A percentile compares a stretch with the other conserved stretches of the same genome.
These are phyloP conservation scores for Wickerhamomyces queroliae DNA, from an alignment of 805 yeast genomes.

Conservation along the genomic window DNA sequence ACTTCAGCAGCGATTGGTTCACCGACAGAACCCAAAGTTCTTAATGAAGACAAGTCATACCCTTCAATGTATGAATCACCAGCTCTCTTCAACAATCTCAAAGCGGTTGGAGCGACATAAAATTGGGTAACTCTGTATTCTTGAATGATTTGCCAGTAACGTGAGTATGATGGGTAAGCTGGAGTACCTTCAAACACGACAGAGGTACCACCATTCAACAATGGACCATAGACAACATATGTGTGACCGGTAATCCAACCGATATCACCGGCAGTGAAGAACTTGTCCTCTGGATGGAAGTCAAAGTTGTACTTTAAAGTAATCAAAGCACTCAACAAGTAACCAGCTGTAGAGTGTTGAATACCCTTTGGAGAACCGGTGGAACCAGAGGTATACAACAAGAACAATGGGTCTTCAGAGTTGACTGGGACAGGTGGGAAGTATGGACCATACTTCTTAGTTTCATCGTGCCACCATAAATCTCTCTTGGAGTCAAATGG, in stretches of 20 bases:
- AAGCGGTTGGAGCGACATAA: conserved; percentile 82
- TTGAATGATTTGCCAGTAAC: conserved; percentile 77
- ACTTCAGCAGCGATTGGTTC: conserved; percentile 83
- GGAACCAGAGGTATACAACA: conserved; percentile 81
- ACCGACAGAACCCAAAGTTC: conserved; percentile 79
- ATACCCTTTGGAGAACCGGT: conserved; percentile 90
- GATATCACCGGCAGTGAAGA: conserved; percentile 86
- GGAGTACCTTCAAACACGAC: conserved; percentile 86
- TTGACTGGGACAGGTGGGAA: conserved; percentile 69
- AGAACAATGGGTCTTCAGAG: conserved; percentile 77
- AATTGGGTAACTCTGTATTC: conserved; percentile 69
- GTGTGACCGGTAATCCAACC: conserved; percentile 93
- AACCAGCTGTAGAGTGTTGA: conserved; percentile 78
- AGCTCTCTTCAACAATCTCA: conserved; percentile 69
- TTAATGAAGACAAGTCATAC: conserved; percentile 56
- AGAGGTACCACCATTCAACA: conserved; percentile 70
- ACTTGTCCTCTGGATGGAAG: conserved; percentile 63
- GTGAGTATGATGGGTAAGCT: conserved; percentile 72
- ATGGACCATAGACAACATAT: conserved; percentile 78
- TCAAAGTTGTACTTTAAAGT: conserved; percentile 76
- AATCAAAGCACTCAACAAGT: conserved; percentile 63
- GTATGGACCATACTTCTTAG: conserved; percentile 59
- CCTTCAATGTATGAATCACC: conserved; percentile 59
- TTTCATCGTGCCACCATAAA: conserved; percentile 72
- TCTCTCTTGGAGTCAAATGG: conserved; percentile 53